Base-by-base conservation (phyloP, 495 filamentous ascomycete species). In the Aspergillus baeticus region DNA sequence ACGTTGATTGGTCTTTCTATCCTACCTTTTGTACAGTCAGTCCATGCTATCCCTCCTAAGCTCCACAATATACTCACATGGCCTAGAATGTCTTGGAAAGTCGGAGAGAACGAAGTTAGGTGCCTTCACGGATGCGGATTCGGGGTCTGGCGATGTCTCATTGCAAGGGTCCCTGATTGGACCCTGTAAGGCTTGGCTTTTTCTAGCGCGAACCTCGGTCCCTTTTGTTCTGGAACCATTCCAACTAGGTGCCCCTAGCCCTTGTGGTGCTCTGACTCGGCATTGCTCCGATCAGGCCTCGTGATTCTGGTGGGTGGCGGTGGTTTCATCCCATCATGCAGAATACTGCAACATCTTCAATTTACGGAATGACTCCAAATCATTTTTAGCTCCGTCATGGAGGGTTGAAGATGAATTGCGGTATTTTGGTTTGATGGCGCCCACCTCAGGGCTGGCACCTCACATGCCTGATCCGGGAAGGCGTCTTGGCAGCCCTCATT, bases 91-190 rank as follows among this genome's bases (percentile, higher is more conserved):
- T 56, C 60, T 57, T 63, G 35, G 55, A 59, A 58, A 52, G 36
- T 17, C 26, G 22, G 10, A 43, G 20, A 37, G 49, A 26, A 38
- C 38, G 21, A 21, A 41, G 35, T 47, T 33, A 35, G 36, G 29
- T 55, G 31, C 38, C 38, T 51, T 17, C 22, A 34, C 42, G 18
- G 11, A 29, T 48, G 18, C 15, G 50, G 54, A 52, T 48, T 54
- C 45, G 39, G 41, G 48, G 48, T 41, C 52, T 54, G 42, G 21
- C n/a, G 51, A n/a, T 64, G 62, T 64, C 59, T 65, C 45, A 65
- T 18, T 36, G 41, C 26, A 6, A 14, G 18, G 23, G 17, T 13
- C 26, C 14, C 13, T 59, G 59, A 65, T 62, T 65, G 63, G 63
- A 22, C 39, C 23, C 31, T 41, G 15, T 5, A 21, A 20, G 36